Conservation (phyloP, 805 yeast species). For the Sugiyamaella boreocaroliniensis region DNA sequence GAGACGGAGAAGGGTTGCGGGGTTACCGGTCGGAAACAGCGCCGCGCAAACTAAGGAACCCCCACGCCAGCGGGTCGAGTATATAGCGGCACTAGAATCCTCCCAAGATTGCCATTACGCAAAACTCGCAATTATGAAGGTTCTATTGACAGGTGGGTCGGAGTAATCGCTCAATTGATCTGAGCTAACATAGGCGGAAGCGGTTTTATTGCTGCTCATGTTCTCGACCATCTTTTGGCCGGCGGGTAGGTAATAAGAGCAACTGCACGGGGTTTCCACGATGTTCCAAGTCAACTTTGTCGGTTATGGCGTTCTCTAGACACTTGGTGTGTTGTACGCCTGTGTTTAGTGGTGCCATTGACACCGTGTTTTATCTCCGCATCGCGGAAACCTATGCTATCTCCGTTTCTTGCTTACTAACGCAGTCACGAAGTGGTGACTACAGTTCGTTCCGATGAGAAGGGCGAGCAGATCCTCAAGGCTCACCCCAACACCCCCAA, state of each 20-base stretch:
- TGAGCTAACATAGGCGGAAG: conserved; percentile 17
- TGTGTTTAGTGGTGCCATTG: no score
- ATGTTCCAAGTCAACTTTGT: no score
- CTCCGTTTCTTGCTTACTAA: background rate
- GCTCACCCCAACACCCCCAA: conserved; percentile 28
- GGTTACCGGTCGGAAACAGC: no score
- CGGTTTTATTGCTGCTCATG: conserved; percentile 20
- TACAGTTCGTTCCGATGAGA: conserved; percentile 39
- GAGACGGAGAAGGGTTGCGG: no score
- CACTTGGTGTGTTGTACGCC: no score
- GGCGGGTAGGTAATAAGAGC: conserved; percentile 23
- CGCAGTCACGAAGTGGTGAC: conserved; percentile 39
- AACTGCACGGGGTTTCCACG: no score
- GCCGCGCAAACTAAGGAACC: background rate
- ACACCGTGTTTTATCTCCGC: no score
- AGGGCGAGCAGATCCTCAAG: conserved; percentile 33
- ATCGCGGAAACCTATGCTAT: background rate
- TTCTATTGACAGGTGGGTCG: conserved; percentile 3
- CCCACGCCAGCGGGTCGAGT: background rate
- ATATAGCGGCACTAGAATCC: background rate
- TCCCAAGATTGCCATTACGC: background rate
- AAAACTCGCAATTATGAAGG: background rate
- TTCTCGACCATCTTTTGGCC: conserved; percentile 34
- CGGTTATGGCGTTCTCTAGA: no score
- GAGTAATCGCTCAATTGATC: background rate